Conservation (phyloP, 1,284 basidiomycete genomes). For the Afroboletus lepidellus region DNA sequence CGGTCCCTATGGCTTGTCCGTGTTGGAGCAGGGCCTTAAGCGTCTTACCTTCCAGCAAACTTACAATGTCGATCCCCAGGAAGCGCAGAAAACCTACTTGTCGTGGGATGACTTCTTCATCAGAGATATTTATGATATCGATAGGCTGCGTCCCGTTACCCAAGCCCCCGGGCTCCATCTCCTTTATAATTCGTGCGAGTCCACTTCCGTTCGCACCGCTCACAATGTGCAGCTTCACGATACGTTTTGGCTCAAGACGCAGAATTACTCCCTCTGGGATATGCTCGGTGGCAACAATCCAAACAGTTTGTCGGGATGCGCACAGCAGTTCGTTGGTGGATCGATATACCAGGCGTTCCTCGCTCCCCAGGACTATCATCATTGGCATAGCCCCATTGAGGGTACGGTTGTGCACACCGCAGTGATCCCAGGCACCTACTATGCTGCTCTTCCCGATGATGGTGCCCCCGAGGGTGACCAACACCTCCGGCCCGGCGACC, state of each 20-base stretch:
- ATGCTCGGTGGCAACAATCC: slow-evolving; percentile 28
- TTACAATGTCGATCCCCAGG: not conserved
- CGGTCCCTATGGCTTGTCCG: not conserved
- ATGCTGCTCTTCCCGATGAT: slow-evolving; percentile 30
- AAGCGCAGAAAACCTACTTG: not conserved
- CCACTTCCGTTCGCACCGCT: slow-evolving; percentile 39
- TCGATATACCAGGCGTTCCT: slow-evolving; percentile 58
- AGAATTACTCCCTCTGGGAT: slow-evolving; percentile 43
- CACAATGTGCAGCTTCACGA: slow-evolving; percentile 36
- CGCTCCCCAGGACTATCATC: slow-evolving; percentile 48
- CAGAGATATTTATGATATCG: not conserved
- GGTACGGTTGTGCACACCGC: slow-evolving; percentile 44
- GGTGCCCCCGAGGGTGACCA: slow-evolving; percentile 2
- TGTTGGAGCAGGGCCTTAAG: not conserved
- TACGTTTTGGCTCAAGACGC: slow-evolving; percentile 47
- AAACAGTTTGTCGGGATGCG: not conserved
- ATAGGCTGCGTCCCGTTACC: not conserved
- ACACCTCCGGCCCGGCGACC: not conserved
- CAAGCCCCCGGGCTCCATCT: not conserved
- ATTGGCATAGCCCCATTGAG: slow-evolving; percentile 53
- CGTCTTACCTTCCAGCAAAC: not conserved
- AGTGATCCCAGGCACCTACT: slow-evolving; percentile 52
- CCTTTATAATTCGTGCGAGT: slow-evolving; percentile 48
- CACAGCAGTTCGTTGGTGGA: slow-evolving; percentile 36
- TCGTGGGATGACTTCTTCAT: not conserved